Base-by-base conservation (phyloP, 805 yeast species). In the Metschnikowia matae region DNA sequence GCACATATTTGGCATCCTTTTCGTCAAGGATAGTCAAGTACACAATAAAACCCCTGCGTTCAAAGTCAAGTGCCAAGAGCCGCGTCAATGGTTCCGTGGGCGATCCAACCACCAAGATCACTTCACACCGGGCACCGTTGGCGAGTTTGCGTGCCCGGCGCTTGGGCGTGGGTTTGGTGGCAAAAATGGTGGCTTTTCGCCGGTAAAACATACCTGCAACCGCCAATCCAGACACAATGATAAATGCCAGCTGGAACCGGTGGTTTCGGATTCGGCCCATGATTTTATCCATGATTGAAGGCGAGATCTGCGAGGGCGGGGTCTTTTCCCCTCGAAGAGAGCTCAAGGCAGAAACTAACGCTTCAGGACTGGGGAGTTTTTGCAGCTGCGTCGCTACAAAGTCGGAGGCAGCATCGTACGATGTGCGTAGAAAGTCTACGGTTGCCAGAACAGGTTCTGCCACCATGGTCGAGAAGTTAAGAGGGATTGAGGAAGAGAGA, bases 11-110 rank as follows among this genome's bases (percentile, higher is more conserved):
- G 40, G 73, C 63, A 53, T 84, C 89, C 54, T 73, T 75, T 29
- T 83, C 88, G 52, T 77, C 80, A n/a, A 79, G 64, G n/a, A 83
- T 80, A 0, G 95, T 83, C 54, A 89, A 74, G 62, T 85, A 89
- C 3, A 89, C 90, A 32, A 89, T 84, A 62, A 86, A 88, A 1
- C 96, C 96, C 48, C 96, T 72, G 41, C 78, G 77, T 55, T 87
- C 90, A 54, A 89, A 75, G 62, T 89, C 96, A 50, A 79, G 74
- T 1, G 90, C 87, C 31, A 89, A 68, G 46, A 83, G 73, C 50
- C 87, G 75, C 0, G 89, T 82, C 49, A 87, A 68, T 1, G 89
- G 89, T 54, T 87, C 92, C 2, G 81, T 74, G 2, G 91, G 90
- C 1, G 89, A 83, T 1, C 96, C 96, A 3, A 88, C 76, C 4